A percentile compares a stretch with the other conserved stretches of the same genome.
Evolutionary conservation across 163 green algal species (phyloP).

Genomic region (Trebouxiophyceae sp.): DNA sequence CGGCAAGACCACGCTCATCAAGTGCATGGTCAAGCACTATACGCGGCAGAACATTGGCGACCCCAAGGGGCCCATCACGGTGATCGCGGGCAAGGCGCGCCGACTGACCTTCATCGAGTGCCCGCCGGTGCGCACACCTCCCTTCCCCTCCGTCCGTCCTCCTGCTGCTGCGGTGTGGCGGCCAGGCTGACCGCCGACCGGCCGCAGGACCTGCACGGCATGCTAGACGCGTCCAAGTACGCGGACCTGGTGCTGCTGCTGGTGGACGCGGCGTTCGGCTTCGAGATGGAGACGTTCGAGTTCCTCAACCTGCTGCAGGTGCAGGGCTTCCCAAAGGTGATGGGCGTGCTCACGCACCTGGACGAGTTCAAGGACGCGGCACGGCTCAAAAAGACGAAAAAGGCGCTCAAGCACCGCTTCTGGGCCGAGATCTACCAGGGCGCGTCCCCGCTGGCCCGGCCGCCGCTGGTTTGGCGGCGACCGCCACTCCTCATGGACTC

Average conservation of each 20-base stretch:
- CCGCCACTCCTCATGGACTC: too few species aligned
- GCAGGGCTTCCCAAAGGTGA: slow-evolving; percentile 97
- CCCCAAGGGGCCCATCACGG: slow-evolving; percentile 85
- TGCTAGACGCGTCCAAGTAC: slow-evolving; percentile 95
- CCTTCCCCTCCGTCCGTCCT: too few species aligned
- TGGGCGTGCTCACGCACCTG: slow-evolving; percentile 98
- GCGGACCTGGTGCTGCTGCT: slow-evolving; percentile 96
- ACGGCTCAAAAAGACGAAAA: slow-evolving; percentile 90
- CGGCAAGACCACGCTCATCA: slow-evolving; percentile 93
- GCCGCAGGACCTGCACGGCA: slow-evolving; percentile 67
- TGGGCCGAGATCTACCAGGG: slow-evolving; percentile 95
- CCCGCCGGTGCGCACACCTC: slow-evolving; percentile 32
- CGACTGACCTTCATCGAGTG: slow-evolving; percentile 94
- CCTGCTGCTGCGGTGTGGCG: too few species aligned
- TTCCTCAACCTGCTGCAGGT: slow-evolving; percentile 97
- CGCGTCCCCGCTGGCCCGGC: too few species aligned
- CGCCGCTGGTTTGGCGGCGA: too few species aligned
- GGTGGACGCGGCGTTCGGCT: slow-evolving; percentile 91
- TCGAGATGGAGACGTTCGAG: slow-evolving; percentile 99
- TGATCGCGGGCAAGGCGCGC: slow-evolving; percentile 87
- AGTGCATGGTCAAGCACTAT: slow-evolving; percentile 94
- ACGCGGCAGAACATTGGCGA: slow-evolving; percentile 82
- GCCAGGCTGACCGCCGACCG: too few species aligned
- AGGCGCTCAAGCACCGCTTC: slow-evolving; percentile 91
- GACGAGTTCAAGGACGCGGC: slow-evolving; percentile 83